Evolutionary conservation across 2,329 filamentous ascomycete genomes (phyloP).

Genomic region (Chrysoporthe deuterocubensis): DNA sequence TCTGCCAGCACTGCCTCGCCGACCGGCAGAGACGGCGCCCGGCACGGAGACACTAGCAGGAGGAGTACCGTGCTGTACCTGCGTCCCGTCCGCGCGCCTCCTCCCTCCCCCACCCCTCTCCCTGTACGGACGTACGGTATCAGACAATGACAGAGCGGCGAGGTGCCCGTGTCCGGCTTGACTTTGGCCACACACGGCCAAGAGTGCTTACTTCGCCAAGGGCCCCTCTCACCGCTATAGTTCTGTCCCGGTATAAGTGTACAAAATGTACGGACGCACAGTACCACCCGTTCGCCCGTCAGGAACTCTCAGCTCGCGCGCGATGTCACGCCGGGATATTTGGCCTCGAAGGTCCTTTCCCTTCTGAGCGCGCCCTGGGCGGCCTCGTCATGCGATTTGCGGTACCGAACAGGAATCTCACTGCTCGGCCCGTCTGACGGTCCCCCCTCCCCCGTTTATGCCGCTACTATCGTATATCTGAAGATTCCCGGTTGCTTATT

Average conservation of each 20-base stretch:
- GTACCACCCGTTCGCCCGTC: neutral
- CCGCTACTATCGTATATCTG: neutral
- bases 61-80: no score
- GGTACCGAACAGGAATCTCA: neutral
- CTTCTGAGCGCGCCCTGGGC: neutral
- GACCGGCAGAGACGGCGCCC: neutral
- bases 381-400: neutral
- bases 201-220: neutral
- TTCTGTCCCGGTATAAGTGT: neutral
- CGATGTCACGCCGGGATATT: conserved; percentile 7
- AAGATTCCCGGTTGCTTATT: neutral
- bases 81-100: no score
- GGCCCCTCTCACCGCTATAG: neutral
- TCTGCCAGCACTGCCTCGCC: neutral
- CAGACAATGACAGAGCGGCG: no score
- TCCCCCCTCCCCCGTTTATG: neutral
- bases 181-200: no score
- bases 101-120: no score
- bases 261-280: neutral
- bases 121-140: no score
- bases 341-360: neutral
- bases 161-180: no score
- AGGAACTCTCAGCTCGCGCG: neutral
- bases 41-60: neutral
- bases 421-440: conserved; percentile 10